A percentile compares a stretch with the other conserved stretches of the same genome.
phyloP scores from a whole-genome alignment of 106 monocot species.

The Agapanthus africanus region DNA sequence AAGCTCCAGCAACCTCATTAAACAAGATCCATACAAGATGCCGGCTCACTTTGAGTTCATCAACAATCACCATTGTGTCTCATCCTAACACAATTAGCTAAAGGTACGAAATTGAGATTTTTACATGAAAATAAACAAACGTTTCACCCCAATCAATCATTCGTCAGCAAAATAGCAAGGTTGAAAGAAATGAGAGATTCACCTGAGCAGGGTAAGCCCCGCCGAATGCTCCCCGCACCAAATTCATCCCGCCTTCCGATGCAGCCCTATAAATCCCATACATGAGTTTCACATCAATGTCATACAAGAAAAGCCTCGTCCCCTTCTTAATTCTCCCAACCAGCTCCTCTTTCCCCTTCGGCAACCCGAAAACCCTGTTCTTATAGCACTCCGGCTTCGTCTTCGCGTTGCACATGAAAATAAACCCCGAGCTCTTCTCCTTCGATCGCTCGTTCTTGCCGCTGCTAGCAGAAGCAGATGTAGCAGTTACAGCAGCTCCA shows the following conservation, averaged over 20 bases:
- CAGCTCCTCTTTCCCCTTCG: conserved; percentile 28
- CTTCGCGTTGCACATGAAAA: conserved; percentile 57
- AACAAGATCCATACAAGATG: no score
- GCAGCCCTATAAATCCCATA: conserved; percentile 52
- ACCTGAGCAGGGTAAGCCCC: conserved; percentile 65
- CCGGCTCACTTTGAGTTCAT: no score
- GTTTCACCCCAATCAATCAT: no score
- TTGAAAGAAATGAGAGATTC: no score
- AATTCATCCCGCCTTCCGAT: conserved; percentile 32
- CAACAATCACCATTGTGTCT: no score
- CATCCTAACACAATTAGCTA: no score
- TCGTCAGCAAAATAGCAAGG: no score
- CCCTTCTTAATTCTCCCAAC: conserved; percentile 48
- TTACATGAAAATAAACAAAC: no score
- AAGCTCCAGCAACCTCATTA: no score
- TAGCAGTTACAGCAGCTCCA: neutral
- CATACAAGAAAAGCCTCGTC: conserved; percentile 52
- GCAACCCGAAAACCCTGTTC: conserved; percentile 43
- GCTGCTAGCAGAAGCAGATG: no score
- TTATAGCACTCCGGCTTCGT: conserved; percentile 66
- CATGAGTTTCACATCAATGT: conserved; percentile 53
- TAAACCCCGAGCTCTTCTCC: conserved; percentile 50
- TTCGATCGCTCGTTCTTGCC: neutral
- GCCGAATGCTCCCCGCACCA: conserved; percentile 34
- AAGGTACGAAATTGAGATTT: no score